phyloP scores from a whole-genome alignment of 2,329 filamentous ascomycete genomes.

The Pseudopithomyces chartarum region DNA sequence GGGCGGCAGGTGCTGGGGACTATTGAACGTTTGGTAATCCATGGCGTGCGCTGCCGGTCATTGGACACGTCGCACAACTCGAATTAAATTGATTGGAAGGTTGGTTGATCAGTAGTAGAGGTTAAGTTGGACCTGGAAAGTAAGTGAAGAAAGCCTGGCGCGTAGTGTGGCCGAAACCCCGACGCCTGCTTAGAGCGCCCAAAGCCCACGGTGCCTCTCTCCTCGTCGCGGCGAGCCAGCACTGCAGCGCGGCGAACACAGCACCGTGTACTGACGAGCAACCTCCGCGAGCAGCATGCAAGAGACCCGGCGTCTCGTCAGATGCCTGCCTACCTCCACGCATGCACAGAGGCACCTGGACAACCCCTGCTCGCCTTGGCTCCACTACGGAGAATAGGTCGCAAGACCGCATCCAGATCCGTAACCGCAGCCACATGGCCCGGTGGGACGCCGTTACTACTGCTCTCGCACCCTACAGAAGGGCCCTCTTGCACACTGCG shows the following conservation, averaged over 20 bases:
- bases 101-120: conserved; percentile 34
- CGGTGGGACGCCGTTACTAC: conserved; percentile 11
- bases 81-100: conserved; percentile 45
- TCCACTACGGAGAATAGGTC: conserved; percentile 25
- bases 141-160: neutral
- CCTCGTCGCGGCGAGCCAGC: neutral
- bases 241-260: neutral
- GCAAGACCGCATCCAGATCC: conserved; percentile 19
- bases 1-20: conserved; percentile 33
- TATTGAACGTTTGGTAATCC: conserved; percentile 46
- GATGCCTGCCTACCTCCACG: conserved; percentile 10
- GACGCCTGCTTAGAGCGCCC: neutral
- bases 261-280: neutral
- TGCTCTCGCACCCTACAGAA: conserved; percentile 4
- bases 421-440: conserved; percentile 9
- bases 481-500: neutral
- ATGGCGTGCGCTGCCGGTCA: conserved; percentile 40
- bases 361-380: conserved; percentile 26
- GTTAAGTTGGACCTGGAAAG: conserved; percentile 11
- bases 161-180: conserved; percentile 5
- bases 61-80: conserved; percentile 46
- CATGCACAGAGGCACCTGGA: conserved; percentile 13
- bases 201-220: neutral
- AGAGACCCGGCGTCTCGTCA: conserved; percentile 7
- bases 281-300: neutral